Base-by-base conservation (phyloP, 192 early-diverging fungal genomes). In the Cetraspora pellucida region DNA sequence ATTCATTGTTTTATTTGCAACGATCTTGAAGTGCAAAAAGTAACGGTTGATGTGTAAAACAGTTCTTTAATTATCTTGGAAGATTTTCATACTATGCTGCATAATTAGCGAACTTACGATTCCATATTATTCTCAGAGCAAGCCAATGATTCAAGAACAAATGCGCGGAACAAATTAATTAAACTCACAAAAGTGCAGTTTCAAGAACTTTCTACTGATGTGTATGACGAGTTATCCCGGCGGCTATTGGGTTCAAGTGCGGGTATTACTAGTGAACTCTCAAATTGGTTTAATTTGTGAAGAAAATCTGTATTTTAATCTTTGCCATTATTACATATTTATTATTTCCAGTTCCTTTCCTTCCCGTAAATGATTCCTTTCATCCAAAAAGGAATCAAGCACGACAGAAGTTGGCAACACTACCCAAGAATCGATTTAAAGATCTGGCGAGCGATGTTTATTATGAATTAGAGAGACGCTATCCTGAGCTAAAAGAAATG, bases 301-400 rank as follows among this genome's bases (percentile, higher is more conserved):
- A n/a, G n/a, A n/a, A n/a, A n/a, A 31, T 44, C 14, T 25, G 50
- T 60, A 19, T 65, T 14, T 1, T 66, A 50, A 63, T 50, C 61
- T 44, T 23, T 45, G 6, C 64, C 2, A 50, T 59, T 68, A 25
- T 37, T 7, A 7, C 7, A 37, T 37, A 37, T 37, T 47, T 63
- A 30, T 30, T 47, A 19, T 17, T 14, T 49, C 19, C 69, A 93
- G 92, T 91, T 37, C 93, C 95, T 7, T 95, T 92, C 80, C 86
- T 97, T 54, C 89, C 90, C 7, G 91, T 94, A 28, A 84, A 91
- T 23, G 90, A 95, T 78, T 92, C 95, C 59, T 97, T 94, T 80
- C 97, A 98, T 82, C 94, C 93, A 13, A 93, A 96, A 79, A 91
- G 97, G 54, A 99, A 99, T 84, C 96, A 97, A 80, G 96, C 96